Evolutionary conservation across 306 rosid species (phyloP), one percentile per base, ranked within the genome.

Genomic region (Quercus agrifolia): DNA sequence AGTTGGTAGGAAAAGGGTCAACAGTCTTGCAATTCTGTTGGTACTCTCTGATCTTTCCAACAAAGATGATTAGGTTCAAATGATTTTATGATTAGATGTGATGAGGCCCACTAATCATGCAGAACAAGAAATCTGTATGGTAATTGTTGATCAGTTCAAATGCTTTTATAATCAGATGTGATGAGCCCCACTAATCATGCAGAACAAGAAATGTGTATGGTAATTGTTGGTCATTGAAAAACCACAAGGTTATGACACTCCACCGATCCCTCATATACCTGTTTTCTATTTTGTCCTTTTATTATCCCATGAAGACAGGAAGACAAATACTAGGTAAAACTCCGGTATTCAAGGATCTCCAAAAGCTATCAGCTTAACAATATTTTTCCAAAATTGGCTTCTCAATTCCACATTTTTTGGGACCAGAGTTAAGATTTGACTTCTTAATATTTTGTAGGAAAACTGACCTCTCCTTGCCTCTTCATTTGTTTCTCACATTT

Each of bases 281-380:
- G 79, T 77, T 64, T 74, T 25, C 77, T 84, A 75, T 81, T 76
- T 56, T 77, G 41, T 81, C 83, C 63, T 14, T 8, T 41, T 59
- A 18, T 56, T 73, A 31, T 83, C 52, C 64, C 81, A 81, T 31
- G 73, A 78, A 85, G 56, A 63, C 72, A 68, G 83, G 86, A 70
- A 52, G 73, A 83, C 78, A 82, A 80, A 59, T 68, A 49, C 54
- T 75, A 33, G 71, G 41, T 28, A 62, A 78, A 52, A 23, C 79
- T 78, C 89, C 97, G 83, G 59, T 87, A 89, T 74, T 80, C n/a
- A 58, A 83, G 97, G 97, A 88, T 93, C 90, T 54, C 27, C 49
- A 64, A 67, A 70, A 56, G 23, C 77, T 89, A 66, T 83, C 73
- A 83, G 44, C 89, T 86, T 82, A 83, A 67, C 77, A 75, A 78